Evolutionary conservation across 1,139 yeast species (phyloP).

Genomic region (Suhomyces maxii): DNA sequence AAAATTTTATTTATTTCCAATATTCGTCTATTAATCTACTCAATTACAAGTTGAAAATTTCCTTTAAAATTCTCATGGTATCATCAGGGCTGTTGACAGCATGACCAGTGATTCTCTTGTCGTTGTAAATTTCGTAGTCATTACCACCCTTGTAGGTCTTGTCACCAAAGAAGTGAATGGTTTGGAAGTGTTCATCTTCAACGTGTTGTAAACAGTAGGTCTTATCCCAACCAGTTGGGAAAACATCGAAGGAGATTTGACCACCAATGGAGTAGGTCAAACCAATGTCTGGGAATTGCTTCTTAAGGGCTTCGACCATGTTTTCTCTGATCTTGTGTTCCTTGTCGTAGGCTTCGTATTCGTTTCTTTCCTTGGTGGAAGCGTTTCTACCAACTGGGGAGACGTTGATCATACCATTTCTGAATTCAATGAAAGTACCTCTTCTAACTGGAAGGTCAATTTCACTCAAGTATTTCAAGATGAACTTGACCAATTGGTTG

Average conservation of each 20-base stretch:
- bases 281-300: conserved; percentile 77
- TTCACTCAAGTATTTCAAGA: conserved; percentile 79
- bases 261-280: conserved; percentile 98
- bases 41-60: conserved; percentile 56
- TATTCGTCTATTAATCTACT: conserved; percentile 2
- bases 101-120: conserved; percentile 92
- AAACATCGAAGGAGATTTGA: conserved; percentile 97
- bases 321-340: conserved; percentile 75
- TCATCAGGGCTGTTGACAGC: conserved; percentile 87
- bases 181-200: conserved; percentile 75
- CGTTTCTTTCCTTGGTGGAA: conserved; percentile 87
- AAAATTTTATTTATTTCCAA: background rate
- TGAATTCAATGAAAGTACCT: conserved; percentile 97
- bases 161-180: conserved; percentile 98
- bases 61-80: conserved; percentile 81
- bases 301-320: conserved; percentile 80
- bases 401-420: conserved; percentile 98
- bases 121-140: conserved; percentile 93
- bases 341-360: conserved; percentile 81
- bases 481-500: conserved; percentile 82
- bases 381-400: conserved; percentile 99
- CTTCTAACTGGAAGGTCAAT: conserved; percentile 91
- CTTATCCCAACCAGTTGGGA: conserved; percentile 99
- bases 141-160: conserved; percentile 97
- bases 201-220: conserved; percentile 96